phyloP scores from a whole-genome alignment of 225 moss, liverwort and hornwort genomes.

The Marchantia polymorpha region DNA sequence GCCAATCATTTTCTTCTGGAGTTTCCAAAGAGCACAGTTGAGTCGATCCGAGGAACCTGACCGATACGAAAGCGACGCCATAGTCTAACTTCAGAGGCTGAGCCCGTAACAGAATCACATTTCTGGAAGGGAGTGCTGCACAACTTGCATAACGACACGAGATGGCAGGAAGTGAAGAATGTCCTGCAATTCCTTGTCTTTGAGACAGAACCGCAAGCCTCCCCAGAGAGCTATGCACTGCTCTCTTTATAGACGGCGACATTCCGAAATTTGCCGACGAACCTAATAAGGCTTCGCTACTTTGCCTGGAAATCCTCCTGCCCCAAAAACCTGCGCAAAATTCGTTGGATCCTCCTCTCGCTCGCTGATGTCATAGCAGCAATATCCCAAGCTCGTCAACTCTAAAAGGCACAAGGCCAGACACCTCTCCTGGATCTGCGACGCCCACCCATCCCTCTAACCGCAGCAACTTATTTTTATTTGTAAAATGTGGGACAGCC shows the following conservation, averaged over 20 bases:
- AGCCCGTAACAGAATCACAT: background rate
- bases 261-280: background rate
- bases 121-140: background rate
- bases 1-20: constrained; percentile 37
- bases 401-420: background rate
- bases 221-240: background rate
- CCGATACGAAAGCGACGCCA: background rate
- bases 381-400: background rate
- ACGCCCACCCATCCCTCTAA: background rate
- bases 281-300: too few species aligned
- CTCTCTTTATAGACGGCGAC: background rate
- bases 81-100: background rate
- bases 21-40: constrained; percentile 22
- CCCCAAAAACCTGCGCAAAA: background rate
- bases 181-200: background rate
- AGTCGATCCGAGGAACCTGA: constrained; percentile 21
- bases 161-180: background rate
- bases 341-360: background rate
- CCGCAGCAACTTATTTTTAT: background rate
- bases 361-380: background rate
- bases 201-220: background rate
- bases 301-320: background rate
- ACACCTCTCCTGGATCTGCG: background rate
- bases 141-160: background rate
- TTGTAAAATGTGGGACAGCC: background rate